phyloP scores from a whole-genome alignment of 257 asterid genomes.

The Misopates orontium region DNA sequence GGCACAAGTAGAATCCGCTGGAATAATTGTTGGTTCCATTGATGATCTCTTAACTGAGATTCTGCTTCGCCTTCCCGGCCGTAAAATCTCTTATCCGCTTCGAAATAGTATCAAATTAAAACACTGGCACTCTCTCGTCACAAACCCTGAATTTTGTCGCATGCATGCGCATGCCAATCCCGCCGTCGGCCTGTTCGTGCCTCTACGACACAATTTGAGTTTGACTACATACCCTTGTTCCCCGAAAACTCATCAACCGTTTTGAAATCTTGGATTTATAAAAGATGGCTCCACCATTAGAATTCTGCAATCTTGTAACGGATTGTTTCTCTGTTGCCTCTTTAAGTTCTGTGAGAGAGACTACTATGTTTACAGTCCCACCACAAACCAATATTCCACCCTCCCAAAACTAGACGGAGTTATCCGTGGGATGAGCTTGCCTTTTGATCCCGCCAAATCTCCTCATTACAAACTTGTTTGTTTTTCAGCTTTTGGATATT shows the following conservation, averaged over 20 bases:
- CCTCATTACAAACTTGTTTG: conserved; percentile 35
- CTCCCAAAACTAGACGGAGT: conserved; percentile 1
- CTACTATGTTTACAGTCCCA: conserved; percentile 15
- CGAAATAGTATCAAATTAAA: not conserved
- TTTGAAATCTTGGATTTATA: not conserved
- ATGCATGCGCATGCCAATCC: not conserved
- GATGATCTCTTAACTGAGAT: not conserved
- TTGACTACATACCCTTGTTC: conserved; percentile 12
- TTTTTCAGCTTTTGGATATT: no score
- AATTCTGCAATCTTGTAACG: conserved; percentile 34
- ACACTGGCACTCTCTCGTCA: not conserved
- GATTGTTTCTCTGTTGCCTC: conserved; percentile 22
- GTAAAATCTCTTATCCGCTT: not conserved
- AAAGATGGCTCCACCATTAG: not conserved
- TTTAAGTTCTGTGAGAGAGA: no score
- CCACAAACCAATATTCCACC: not conserved
- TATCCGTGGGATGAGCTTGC: conserved; percentile 14
- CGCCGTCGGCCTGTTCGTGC: not conserved
- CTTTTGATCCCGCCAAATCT: conserved; percentile 37
- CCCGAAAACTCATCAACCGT: not conserved
- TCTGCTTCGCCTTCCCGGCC: not conserved
- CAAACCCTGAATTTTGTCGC: not conserved
- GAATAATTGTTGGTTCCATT: not conserved
- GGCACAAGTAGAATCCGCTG: no score
- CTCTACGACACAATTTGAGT: not conserved